Conservation (phyloP, 768 basidiomycete genomes). For the Termitomyces titanicus region DNA sequence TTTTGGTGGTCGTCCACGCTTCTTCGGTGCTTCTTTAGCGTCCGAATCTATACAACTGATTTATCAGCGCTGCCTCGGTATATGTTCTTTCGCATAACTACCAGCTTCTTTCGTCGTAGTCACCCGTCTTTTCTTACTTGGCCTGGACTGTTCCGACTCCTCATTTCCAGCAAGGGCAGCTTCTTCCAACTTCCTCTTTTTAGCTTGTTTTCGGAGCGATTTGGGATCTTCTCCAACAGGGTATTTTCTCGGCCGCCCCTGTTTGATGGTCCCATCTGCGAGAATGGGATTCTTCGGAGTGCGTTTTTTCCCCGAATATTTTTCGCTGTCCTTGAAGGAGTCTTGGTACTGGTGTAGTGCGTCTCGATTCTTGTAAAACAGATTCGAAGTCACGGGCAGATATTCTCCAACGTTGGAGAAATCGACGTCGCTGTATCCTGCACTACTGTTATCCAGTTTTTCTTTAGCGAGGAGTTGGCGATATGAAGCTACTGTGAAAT, state of each 20-base stretch:
- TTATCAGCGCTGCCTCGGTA: not conserved
- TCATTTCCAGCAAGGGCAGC: conserved; percentile 1
- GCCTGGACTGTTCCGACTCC: conserved; percentile 12
- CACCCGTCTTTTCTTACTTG: conserved; percentile 24
- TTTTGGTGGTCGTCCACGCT: conserved; percentile 36
- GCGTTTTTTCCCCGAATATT: conserved; percentile 27
- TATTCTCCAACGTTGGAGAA: conserved; percentile 54
- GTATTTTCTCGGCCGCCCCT: conserved; percentile 52
- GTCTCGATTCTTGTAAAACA: conserved; percentile 52
- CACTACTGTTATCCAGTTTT: conserved; percentile 51
- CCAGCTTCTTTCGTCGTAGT: conserved; percentile 2
- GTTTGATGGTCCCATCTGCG: conserved; percentile 50
- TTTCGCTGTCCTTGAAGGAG: conserved; percentile 37
- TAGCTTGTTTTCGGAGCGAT: conserved; percentile 8
- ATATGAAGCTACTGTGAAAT: conserved; percentile 75
- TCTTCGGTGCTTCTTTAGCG: conserved; percentile 23
- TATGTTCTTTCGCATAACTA: conserved; percentile 1
- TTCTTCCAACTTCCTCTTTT: conserved; percentile 20
- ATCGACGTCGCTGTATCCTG: conserved; percentile 43
- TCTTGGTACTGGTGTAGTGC: conserved; percentile 48
- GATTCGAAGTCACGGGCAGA: conserved; percentile 30
- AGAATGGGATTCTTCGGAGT: conserved; percentile 44
- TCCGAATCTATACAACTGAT: not conserved
- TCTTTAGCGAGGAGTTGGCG: conserved; percentile 58
- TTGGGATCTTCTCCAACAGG: conserved; percentile 16